Evolutionary conservation across 2,329 filamentous ascomycete species (phyloP).

Genomic region (Cadophora gregata): DNA sequence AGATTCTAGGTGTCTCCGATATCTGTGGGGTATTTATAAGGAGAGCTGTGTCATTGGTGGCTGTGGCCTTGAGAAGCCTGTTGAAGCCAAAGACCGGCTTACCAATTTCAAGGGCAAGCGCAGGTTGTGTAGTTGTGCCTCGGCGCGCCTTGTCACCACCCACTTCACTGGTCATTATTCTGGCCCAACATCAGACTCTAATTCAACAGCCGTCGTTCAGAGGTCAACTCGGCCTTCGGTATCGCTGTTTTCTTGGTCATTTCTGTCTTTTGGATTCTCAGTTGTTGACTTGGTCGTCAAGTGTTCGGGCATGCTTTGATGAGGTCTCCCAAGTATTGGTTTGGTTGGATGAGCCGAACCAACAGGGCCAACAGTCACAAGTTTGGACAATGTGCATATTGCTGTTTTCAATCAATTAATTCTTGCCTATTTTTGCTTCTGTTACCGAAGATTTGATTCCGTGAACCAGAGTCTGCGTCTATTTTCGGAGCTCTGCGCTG

Average conservation of each 20-base stretch:
- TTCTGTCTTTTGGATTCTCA: not conserved
- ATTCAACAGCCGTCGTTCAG: not conserved
- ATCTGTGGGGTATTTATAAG: slow-evolving; percentile 10
- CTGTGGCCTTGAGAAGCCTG: not conserved
- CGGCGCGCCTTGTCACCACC: not conserved
- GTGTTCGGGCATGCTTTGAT: not conserved
- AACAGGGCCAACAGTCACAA: not conserved
- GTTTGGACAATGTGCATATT: not conserved
- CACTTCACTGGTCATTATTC: not conserved
- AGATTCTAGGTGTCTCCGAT: slow-evolving; percentile 21
- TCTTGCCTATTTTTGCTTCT: not conserved
- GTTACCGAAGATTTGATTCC: not conserved
- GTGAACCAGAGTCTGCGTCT: not conserved
- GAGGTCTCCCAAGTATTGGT: not conserved
- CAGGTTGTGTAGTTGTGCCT: too few relatives aligned
- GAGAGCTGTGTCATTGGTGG: slow-evolving; percentile 3
- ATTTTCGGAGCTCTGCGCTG: not conserved
- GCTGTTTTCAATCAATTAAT: not conserved
- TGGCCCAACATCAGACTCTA: not conserved
- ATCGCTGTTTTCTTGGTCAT: not conserved
- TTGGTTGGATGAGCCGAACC: not conserved
- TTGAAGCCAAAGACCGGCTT: not conserved
- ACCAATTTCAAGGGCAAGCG: slow-evolving; percentile 14
- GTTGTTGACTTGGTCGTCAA: not conserved
- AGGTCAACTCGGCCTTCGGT: not conserved